Evolutionary conservation across 2,329 filamentous ascomycete species (phyloP), one percentile per base, ranked within the genome.

Genomic region (Claviceps pazoutovae): DNA sequence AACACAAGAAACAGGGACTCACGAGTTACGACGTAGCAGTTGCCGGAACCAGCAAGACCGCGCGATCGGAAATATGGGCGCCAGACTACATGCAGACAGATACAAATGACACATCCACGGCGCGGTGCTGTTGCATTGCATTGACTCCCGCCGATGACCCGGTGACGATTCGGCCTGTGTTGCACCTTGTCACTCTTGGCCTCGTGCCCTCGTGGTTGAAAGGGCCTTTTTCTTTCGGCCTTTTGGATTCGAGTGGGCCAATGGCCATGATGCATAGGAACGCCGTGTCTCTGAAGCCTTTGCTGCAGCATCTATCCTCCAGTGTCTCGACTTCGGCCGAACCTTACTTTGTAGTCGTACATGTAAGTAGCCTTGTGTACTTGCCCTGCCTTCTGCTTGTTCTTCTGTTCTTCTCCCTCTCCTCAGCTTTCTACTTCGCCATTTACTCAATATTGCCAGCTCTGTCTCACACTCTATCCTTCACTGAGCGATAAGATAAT

Each of bases 11-110:
- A 23, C 34, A 43, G 39, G 49, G 21, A 8, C 19, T 17, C 42
- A 21, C 5, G 19, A 14, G 14, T 5, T 34, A 21, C 9, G 19
- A 34, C 49, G 16, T 52, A 46, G 51, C 46, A 26, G 41, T 49
- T 52, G 41, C 51, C 51, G 6, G 14, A 45, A 46, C 19, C 34
- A 49, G 51, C 34, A 52, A 49, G 51, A 52, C 46, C 46, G 46
- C 46, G 45, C 45, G 16, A 34, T 46, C 17, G 23, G 38, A 11
- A 48, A 41, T 38, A 30, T 41, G 13, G 17, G 5, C 39, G 13
- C 39, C 17, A 42, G 8, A 42, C 39, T 34, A 46, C 41, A 46
- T 30, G 30, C 5, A 39, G 23, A 26, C n/a, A 17, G 11, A 6
- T 36, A 34, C 30, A 34, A 14, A 46, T 30, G 44, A 9, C 44